Base-by-base conservation (phyloP, 2,329 filamentous ascomycete genomes). In the Colletotrichum sp. region DNA sequence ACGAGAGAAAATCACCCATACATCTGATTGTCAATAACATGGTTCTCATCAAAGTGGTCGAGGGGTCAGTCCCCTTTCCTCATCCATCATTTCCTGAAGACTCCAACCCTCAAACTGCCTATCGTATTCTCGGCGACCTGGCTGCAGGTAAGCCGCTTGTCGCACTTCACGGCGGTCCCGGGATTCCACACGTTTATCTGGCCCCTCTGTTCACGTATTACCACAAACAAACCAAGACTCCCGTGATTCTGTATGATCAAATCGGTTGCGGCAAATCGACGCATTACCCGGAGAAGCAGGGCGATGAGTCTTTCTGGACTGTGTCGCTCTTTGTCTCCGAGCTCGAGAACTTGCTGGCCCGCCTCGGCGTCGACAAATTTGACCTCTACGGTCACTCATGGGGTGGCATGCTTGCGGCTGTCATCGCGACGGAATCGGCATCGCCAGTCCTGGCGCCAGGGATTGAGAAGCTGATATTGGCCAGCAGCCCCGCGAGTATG, bases 221-320 rank as follows among this genome's bases (percentile, higher is more conserved):
- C 8, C 62, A 65, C 19, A 55, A 29, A n/a, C 39, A 34, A 16
- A 72, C 69, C 13, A 55, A 44, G n/a, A 57, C 30, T 8, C 87
- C 89, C 0, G 81, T 91, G 3, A 80, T 91, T 32, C 86, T 90
- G 79, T 91, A 91, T 80, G 89, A 91, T 78, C 89, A 91, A 76
- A 83, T 91, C 68, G 89, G 89, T 27, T 87, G 86, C 76, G 89
- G 88, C 11, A 79, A 79, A 16, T 89, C 86, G 6, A 91, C 89
- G 0, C 88, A 87, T 70, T 82, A 90, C 13, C 85, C 79, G 0
- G 85, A 89, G 34, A 88, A 87, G 71, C 80, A 80, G 12, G 85
- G 86, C 13, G 78, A 82, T 72, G 75, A 78, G 3, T 72, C 73
- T 0, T 91, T 91, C 82, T 91, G 89, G 88, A 85, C 83, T 0